A percentile compares a stretch with the other conserved stretches of the same genome.
These are phyloP conservation scores for Penicillium sp. DNA, from an alignment of 2,329 filamentous ascomycete species.

Conservation along the genomic window DNA sequence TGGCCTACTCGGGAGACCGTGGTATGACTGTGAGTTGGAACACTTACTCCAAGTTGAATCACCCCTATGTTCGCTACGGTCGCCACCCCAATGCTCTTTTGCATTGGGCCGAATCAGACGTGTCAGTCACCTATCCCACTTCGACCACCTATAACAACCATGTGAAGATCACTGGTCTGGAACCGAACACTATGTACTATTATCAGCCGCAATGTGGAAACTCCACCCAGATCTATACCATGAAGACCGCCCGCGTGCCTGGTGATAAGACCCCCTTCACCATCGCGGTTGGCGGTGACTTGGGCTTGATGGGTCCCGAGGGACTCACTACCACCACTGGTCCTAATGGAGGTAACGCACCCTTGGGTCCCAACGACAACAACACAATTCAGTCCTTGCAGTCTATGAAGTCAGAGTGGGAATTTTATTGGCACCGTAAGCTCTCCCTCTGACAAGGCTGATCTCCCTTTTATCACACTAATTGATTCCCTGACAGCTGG, in stretches of 20 bases:
- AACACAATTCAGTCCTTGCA: background rate
- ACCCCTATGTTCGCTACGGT: slow-evolving; percentile 33
- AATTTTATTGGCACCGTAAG: slow-evolving; percentile 10
- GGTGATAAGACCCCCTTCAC: slow-evolving; percentile 22
- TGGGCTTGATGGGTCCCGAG: slow-evolving; percentile 9
- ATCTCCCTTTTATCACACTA: background rate
- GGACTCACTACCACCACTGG: slow-evolving; percentile 8
- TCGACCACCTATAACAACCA: slow-evolving; percentile 22
- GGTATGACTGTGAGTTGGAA: slow-evolving; percentile 32
- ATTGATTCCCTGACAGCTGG: slow-evolving; percentile 4
- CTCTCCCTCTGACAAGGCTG: background rate
- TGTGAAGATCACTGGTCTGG: slow-evolving; percentile 18
- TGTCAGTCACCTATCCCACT: slow-evolving; percentile 15
- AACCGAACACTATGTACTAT: slow-evolving; percentile 24
- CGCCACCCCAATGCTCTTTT: slow-evolving; percentile 18
- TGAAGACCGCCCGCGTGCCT: slow-evolving; percentile 19
- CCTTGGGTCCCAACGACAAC: background rate
- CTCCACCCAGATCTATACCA: slow-evolving; percentile 12
- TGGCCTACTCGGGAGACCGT: slow-evolving; percentile 18
- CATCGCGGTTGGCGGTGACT: slow-evolving; percentile 12
- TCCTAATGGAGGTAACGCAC: background rate
- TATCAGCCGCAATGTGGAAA: slow-evolving; percentile 19
- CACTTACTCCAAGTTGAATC: slow-evolving; percentile 27
- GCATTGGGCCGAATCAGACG: slow-evolving; percentile 11
- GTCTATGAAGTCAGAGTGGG: background rate